phyloP scores from a whole-genome alignment of 352 stramenopile genomes.

The Pythium grandisporangium region DNA sequence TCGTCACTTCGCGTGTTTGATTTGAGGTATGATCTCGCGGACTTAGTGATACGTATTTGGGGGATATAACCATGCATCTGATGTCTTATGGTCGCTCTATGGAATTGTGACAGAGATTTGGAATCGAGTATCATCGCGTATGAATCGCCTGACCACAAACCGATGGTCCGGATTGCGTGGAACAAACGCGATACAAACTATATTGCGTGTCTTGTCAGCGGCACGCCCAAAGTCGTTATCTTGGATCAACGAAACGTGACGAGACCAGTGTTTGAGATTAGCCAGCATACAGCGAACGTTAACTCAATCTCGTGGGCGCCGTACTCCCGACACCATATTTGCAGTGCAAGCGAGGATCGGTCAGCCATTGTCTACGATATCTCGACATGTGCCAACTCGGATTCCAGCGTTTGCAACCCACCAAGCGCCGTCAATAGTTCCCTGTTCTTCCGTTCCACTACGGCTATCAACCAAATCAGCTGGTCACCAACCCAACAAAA shows the following conservation, averaged over 20 bases:
- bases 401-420: conserved; percentile 12
- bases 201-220: conserved; percentile 91
- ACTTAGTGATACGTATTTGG: background rate
- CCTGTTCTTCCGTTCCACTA: conserved; percentile 51
- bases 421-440: conserved; percentile 13
- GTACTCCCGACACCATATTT: conserved; percentile 90
- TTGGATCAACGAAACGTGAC: conserved; percentile 94
- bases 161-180: conserved; percentile 93
- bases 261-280: conserved; percentile 88
- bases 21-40: conserved; percentile 73
- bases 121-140: conserved; percentile 97
- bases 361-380: conserved; percentile 97
- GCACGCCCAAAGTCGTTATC: conserved; percentile 89
- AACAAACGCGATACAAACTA: conserved; percentile 98
- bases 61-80: background rate
- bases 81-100: background rate
- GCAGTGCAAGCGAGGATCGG: conserved; percentile 92
- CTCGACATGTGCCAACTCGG: conserved; percentile 20
- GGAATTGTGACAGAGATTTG: conserved; percentile 62
- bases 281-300: conserved; percentile 85
- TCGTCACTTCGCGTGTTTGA: conserved; percentile 97
- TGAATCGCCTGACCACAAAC: conserved; percentile 80
- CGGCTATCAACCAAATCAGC: conserved; percentile 72
- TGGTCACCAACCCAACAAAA: conserved; percentile 93
- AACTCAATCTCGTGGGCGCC: conserved; percentile 97